Conservation (phyloP, 768 basidiomycete species). For the Cystofilobasidium bisporidii region DNA sequence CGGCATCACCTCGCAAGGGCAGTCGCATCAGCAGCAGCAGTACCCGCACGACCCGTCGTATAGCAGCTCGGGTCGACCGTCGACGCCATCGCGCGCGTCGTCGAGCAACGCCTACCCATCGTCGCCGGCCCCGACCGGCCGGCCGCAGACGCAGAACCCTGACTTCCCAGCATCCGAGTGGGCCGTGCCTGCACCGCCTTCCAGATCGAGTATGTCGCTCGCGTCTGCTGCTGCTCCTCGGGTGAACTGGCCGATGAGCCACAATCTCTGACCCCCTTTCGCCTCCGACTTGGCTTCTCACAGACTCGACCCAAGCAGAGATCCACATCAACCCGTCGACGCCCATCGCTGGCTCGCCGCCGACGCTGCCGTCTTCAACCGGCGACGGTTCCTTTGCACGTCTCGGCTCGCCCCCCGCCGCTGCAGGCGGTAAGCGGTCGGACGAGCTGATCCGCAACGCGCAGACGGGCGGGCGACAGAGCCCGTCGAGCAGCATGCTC, state of each 20-base stretch:
- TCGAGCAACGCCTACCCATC: too few relatives aligned
- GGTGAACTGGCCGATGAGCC: too few relatives aligned
- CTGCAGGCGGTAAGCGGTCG: conserved; percentile 12
- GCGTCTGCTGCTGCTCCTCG: too few relatives aligned
- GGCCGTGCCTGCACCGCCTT: conserved; percentile 2
- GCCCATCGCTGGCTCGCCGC: background rate
- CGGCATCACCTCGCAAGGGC: background rate
- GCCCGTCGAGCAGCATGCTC: conserved; percentile 6
- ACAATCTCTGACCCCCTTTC: background rate
- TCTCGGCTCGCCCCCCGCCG: background rate
- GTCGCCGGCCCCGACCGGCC: background rate
- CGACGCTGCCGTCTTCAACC: background rate
- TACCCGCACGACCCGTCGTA: background rate
- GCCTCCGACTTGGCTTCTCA: background rate
- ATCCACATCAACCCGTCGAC: conserved; percentile 14
- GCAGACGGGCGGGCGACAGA: conserved; percentile 20
- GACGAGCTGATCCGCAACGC: conserved; percentile 15
- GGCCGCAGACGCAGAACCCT: conserved; percentile 18
- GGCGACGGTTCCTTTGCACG: background rate
- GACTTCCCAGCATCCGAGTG: conserved; percentile 18
- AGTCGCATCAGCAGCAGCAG: background rate
- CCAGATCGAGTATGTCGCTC: background rate
- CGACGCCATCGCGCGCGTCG: conserved; percentile 6
- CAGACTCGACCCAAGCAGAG: conserved; percentile 8
- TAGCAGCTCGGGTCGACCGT: conserved; percentile 1